Conservation (phyloP, 2,329 filamentous ascomycete species). For the Lecanosticta acicola region DNA sequence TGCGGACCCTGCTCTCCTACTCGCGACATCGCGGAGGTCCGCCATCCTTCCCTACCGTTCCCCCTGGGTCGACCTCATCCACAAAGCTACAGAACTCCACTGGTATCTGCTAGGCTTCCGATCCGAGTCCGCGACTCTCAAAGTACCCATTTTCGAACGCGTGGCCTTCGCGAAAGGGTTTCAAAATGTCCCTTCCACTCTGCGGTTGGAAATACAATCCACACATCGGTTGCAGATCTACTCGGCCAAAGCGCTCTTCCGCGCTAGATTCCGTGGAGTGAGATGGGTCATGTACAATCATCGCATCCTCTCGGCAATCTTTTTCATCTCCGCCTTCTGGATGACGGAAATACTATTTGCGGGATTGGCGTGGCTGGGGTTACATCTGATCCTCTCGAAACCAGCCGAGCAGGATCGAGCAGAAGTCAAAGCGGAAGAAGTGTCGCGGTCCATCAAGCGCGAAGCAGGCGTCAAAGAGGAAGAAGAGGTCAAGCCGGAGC, state of each 20-base stretch:
- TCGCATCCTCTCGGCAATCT: conserved; percentile 61
- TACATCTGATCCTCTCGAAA: conserved; percentile 41
- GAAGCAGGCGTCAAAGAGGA: conserved; percentile 21
- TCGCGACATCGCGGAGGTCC: conserved; percentile 59
- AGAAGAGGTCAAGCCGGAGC: conserved; percentile 15
- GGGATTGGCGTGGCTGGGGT: conserved; percentile 56
- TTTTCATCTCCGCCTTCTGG: conserved; percentile 73
- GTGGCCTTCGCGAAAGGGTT: conserved; percentile 58
- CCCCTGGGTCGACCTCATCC: conserved; percentile 57
- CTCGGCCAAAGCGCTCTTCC: conserved; percentile 59
- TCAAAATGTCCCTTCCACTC: conserved; percentile 48
- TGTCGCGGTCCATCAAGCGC: conserved; percentile 14
- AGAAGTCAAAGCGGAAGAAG: conserved; percentile 17
- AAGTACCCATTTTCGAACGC: conserved; percentile 66
- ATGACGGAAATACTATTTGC: conserved; percentile 63
- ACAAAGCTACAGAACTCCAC: conserved; percentile 58
- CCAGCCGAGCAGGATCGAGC: conserved; percentile 4
- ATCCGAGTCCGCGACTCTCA: conserved; percentile 58
- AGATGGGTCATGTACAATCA: conserved; percentile 83
- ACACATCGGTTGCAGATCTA: conserved; percentile 70
- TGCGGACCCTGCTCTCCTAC: conserved; percentile 20
- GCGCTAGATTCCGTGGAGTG: conserved; percentile 69
- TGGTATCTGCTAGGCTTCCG: conserved; percentile 58
- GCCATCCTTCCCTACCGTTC: conserved; percentile 76
- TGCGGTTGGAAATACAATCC: conserved; percentile 65